Evolutionary conservation across 1,139 yeast species (phyloP).

Genomic region (Arxiozyma slooffiae): DNA sequence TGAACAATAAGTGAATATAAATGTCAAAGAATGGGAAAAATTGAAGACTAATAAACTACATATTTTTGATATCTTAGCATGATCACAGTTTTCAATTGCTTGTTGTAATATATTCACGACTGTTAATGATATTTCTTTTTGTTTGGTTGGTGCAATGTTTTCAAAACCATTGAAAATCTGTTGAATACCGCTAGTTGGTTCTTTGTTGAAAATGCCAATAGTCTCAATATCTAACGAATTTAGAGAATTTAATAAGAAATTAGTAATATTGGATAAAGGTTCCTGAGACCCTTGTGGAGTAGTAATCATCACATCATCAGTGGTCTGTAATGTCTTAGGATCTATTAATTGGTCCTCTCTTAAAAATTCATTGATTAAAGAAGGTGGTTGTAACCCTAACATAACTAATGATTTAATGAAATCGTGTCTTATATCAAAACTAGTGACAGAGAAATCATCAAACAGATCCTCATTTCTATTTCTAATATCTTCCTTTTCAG

Average conservation of each 20-base stretch:
- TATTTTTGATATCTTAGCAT: constrained; percentile 19
- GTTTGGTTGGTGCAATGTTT: constrained; percentile 36
- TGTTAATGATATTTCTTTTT: constrained; percentile 33
- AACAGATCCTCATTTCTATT: constrained; percentile 30
- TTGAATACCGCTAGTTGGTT: constrained; percentile 30
- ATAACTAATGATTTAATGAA: constrained; percentile 47
- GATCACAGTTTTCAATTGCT: constrained; percentile 32
- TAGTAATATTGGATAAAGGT: constrained; percentile 18
- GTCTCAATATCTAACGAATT: constrained; percentile 48
- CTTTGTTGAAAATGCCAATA: constrained; percentile 28
- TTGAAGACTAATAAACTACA: constrained; percentile 24
- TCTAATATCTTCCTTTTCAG: constrained; percentile 26
- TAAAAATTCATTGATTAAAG: constrained; percentile 38
- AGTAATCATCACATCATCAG: constrained; percentile 23
- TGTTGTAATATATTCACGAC: constrained; percentile 34
- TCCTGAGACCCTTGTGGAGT: constrained; percentile 27
- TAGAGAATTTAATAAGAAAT: constrained; percentile 34
- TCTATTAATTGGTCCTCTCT: constrained; percentile 37
- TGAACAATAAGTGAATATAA: constrained; percentile 19
- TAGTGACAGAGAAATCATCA: constrained; percentile 39
- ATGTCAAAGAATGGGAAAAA: constrained; percentile 23
- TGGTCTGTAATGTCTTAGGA: constrained; percentile 23
- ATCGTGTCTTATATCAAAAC: constrained; percentile 44
- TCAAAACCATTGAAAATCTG: constrained; percentile 34
- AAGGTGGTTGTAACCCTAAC: constrained; percentile 34